These are phyloP conservation scores for Gentiana dahurica DNA, from an alignment of 257 asterid species.

Conservation along the genomic window DNA sequence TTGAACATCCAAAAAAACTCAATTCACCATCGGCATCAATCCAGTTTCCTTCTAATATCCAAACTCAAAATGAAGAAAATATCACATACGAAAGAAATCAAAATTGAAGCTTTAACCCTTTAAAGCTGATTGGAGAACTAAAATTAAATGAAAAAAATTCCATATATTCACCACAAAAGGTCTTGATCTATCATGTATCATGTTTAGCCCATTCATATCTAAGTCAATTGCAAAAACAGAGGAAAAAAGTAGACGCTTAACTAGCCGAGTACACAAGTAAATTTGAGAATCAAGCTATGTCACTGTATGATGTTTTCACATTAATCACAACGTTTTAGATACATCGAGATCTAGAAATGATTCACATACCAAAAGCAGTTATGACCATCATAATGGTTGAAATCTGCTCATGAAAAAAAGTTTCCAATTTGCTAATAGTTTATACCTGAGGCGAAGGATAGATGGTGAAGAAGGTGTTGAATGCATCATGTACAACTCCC, in stretches of 20 bases:
- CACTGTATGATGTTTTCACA: background rate
- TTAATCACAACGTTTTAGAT: background rate
- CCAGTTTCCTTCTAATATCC: too few species aligned
- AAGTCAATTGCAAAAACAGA: background rate
- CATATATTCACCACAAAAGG: constrained; percentile 1
- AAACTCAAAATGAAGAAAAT: too few species aligned
- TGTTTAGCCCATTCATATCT: background rate
- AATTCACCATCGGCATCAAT: too few species aligned
- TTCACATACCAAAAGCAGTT: background rate
- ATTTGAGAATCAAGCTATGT: too few species aligned
- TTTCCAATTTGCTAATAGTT: background rate
- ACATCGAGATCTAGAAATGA: too few species aligned
- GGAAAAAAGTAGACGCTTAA: background rate
- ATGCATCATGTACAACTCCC: constrained; percentile 74
- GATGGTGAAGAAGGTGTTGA: constrained; percentile 86
- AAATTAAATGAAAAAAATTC: too few species aligned
- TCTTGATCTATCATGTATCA: background rate
- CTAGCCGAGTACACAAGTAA: background rate
- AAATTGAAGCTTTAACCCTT: too few species aligned
- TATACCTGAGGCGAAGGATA: constrained; percentile 77
- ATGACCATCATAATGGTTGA: background rate
- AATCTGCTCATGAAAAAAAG: background rate
- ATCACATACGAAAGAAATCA: too few species aligned
- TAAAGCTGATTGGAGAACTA: too few species aligned
- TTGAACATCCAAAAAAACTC: too few species aligned